Conservation (phyloP, 805 yeast genomes). For the Candida easanensis region DNA sequence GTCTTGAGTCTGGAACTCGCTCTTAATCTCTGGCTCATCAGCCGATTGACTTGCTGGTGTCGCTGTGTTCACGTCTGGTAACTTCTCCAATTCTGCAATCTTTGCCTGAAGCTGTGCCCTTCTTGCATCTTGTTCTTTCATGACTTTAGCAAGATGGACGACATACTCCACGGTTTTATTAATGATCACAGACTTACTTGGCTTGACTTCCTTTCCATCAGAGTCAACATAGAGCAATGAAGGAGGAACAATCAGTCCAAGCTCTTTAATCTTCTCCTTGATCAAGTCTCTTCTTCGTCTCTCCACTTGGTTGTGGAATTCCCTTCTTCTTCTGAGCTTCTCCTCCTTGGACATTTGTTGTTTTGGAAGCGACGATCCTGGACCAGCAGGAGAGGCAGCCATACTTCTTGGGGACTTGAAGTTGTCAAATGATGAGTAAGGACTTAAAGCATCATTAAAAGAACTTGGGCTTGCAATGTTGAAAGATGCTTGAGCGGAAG, state of each 20-base stretch:
- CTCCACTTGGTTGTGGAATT: conserved; percentile 93
- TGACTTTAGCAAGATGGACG: conserved; percentile 57
- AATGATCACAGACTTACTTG: conserved; percentile 79
- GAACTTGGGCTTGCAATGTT: conserved; percentile 18
- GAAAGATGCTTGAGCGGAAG: conserved; percentile 9
- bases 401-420: conserved; percentile 32
- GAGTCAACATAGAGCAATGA: conserved; percentile 46
- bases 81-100: conserved; percentile 34
- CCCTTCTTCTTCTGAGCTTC: conserved; percentile 73
- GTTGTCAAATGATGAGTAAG: conserved; percentile 27
- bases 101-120: conserved; percentile 38
- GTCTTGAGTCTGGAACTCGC: background rate
- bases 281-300: conserved; percentile 87
- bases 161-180: conserved; percentile 80
- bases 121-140: conserved; percentile 52
- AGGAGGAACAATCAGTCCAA: conserved; percentile 81
- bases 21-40: conserved; percentile 1
- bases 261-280: conserved; percentile 81
- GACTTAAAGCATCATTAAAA: conserved; percentile 25
- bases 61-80: conserved; percentile 17
- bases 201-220: conserved; percentile 63
- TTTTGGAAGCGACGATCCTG: conserved; percentile 28
- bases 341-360: conserved; percentile 54
- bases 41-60: conserved; percentile 8
- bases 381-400: conserved; percentile 29